These are phyloP conservation scores for Stachybotrys chlorohalonatus DNA, from an alignment of 2,329 filamentous ascomycete species.

Conservation along the genomic window DNA sequence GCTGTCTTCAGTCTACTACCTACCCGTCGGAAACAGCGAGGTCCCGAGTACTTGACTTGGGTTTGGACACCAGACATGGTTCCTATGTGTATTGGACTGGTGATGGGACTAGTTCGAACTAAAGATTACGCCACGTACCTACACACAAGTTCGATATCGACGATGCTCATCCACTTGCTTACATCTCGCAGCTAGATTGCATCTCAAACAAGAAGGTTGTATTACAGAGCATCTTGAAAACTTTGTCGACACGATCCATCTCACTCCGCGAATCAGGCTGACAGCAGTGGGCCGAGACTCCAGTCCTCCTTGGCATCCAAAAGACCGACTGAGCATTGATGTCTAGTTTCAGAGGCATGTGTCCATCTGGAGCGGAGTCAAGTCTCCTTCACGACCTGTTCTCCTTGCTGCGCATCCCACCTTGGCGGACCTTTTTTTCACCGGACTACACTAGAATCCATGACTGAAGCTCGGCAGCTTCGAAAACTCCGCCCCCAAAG, in stretches of 20 bases:
- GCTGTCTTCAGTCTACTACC: neutral
- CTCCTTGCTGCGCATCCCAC: neutral
- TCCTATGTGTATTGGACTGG: no score
- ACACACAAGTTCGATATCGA: no score
- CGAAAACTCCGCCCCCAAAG: neutral
- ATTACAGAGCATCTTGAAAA: no score
- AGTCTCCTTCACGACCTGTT: neutral
- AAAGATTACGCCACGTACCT: no score
- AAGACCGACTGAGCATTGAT: neutral
- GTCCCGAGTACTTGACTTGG: neutral
- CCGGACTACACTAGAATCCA: neutral
- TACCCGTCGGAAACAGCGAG: neutral
- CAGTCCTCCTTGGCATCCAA: neutral
- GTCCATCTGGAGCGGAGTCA: neutral
- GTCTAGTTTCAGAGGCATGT: neutral
- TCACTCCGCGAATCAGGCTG: neutral
- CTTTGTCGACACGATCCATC: no score
- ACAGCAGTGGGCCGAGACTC: neutral
- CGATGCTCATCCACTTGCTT: no score
- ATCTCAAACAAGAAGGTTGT: no score
- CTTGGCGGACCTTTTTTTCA: neutral
- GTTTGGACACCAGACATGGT: no score
- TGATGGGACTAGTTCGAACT: no score
- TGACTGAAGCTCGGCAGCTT: neutral
- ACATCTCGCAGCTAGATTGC: no score